Evolutionary conservation across 192 early-diverging fungal species (phyloP).

Genomic region (Cetraspora pellucida): DNA sequence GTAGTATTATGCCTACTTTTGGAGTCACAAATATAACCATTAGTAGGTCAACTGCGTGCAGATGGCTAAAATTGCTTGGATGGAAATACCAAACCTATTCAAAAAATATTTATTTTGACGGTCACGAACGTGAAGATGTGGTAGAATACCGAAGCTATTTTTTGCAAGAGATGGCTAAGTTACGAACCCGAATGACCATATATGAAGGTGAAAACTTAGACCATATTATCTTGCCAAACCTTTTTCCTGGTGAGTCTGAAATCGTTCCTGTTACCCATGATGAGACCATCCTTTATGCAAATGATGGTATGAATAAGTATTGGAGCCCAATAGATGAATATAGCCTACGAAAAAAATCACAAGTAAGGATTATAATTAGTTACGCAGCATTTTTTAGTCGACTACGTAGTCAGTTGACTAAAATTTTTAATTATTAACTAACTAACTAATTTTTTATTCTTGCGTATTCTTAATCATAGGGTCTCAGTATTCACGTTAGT

Average conservation of each 20-base stretch:
- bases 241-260: too few relatives aligned
- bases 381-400: neutral
- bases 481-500: conserved; percentile 11
- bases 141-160: neutral
- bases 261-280: too few relatives aligned
- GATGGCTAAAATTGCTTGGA: neutral
- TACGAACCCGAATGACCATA: neutral
- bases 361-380: too few relatives aligned
- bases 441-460: too few relatives aligned
- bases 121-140: conserved; percentile 11
- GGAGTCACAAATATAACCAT: neutral
- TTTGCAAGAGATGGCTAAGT: neutral
- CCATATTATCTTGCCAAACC: too few relatives aligned
- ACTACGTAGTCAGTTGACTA: neutral
- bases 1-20: too few relatives aligned
- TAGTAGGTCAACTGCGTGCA: neutral
- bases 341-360: too few relatives aligned
- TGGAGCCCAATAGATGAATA: too few relatives aligned
- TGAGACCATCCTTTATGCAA: too few relatives aligned
- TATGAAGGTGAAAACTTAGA: neutral
- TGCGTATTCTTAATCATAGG: too few relatives aligned
- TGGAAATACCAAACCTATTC: conserved; percentile 2
- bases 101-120: neutral
- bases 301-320: too few relatives aligned
- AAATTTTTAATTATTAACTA: too few relatives aligned